Evolutionary conservation across 148 eudicot species (phyloP), one percentile per base, ranked within the genome.

Genomic region (Nepenthes mirabilis): DNA sequence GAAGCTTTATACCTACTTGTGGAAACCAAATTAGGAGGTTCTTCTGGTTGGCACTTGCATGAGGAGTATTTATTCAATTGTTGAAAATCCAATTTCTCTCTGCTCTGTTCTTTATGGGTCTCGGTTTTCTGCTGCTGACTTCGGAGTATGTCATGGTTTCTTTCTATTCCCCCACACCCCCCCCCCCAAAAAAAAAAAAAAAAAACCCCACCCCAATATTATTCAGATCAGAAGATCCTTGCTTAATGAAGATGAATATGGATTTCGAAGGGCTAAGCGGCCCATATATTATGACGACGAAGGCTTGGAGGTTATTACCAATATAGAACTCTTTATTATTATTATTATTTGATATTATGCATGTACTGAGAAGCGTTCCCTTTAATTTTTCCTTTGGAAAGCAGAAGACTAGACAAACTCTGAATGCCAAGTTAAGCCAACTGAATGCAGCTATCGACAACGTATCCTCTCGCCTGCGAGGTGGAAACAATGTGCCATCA

Each of bases 371-470:
- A 43, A 10, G 13, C 37, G 50, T 45, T 60, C 54, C 36, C n/a
- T 47, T 32, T 14, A 51, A 37, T 53, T 57, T 60, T 45, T 9
- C 58, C 68, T 47, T 8, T 67, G 43, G 45, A 60, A 63, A 65
- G 63, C 85, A 88, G 91, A 85, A 81, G 58, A 83, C 87, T 48
- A 75, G 91, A 63, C 73, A 83, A 69, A 88, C 81, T 51, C 78
- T 88, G 62, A 81, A 81, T 71, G 64, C 80, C 14, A 88, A 83
- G 70, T 68, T 88, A 56, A 70, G 80, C 67, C 93, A 88, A 66
- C 83, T 88, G 51, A 88, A 85, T 80, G 66, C 93, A n/a, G 93
- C 96, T 43, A 88, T 88, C 55, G 96, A 88, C 82, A 85, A 81
- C 57, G 96, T 88, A n/a, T 79, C 91, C n/a, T 65, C 91, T 36